Evolutionary conservation across 768 basidiomycete species (phyloP).

Genomic region (Collybiopsis luxurians): DNA sequence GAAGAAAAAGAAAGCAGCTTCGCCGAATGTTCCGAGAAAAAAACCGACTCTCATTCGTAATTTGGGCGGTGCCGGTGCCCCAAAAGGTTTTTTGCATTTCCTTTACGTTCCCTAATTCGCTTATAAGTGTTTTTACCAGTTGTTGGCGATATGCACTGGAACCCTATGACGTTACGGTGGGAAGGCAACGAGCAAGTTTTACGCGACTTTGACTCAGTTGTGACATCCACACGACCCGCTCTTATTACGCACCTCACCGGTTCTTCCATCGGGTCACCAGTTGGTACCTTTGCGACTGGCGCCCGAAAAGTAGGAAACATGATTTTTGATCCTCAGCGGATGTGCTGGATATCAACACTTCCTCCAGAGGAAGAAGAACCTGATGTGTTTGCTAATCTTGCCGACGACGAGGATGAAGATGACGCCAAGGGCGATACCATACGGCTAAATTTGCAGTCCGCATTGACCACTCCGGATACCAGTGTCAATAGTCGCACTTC

Average conservation of each 20-base stretch:
- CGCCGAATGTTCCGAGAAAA: slow-evolving; percentile 50
- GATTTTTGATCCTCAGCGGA: slow-evolving; percentile 91
- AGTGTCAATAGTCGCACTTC: slow-evolving; percentile 20
- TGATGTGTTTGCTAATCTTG: slow-evolving; percentile 91
- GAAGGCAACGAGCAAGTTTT: slow-evolving; percentile 95
- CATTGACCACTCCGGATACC: slow-evolving; percentile 20
- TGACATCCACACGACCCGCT: slow-evolving; percentile 86
- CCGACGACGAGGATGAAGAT: slow-evolving; percentile 86
- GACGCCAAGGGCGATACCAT: slow-evolving; percentile 77
- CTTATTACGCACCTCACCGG: slow-evolving; percentile 93
- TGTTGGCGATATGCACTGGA: slow-evolving; percentile 97
- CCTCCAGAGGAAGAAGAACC: slow-evolving; percentile 90
- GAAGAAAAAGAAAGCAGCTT: slow-evolving; percentile 54
- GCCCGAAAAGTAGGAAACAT: slow-evolving; percentile 95
- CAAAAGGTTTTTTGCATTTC: slow-evolving; percentile 67
- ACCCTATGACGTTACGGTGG: slow-evolving; percentile 87
- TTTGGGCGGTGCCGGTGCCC: slow-evolving; percentile 59
- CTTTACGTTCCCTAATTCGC: slow-evolving; percentile 15
- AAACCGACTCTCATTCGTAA: slow-evolving; percentile 90
- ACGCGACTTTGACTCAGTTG: slow-evolving; percentile 86
- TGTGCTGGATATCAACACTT: slow-evolving; percentile 92
- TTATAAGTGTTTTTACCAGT: slow-evolving; percentile 44
- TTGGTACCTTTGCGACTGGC: slow-evolving; percentile 69
- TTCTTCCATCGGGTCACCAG: slow-evolving; percentile 80
- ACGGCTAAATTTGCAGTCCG: slow-evolving; percentile 52